Base-by-base conservation (phyloP, 148 eudicot genomes). In the Silene uniflora region DNA sequence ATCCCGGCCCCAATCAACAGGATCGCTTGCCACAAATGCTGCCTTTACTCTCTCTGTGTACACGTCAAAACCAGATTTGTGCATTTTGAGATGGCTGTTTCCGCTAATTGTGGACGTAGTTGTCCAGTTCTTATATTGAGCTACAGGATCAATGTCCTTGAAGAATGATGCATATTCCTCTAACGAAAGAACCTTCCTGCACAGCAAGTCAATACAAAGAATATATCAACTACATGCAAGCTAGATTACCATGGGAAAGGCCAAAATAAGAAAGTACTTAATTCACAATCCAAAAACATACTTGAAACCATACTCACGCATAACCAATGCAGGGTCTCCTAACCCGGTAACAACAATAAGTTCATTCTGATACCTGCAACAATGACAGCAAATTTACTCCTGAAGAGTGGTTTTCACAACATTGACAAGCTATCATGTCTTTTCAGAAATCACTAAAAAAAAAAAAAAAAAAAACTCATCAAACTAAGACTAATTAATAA, bases 1-100 rank as follows among this genome's bases (percentile, higher is more conserved):
- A 79, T 88, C 91, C 78, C 87, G 83, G n/a, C 88, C 84, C 91
- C 91, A 88, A 62, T 88, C 91, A 78, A 88, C 88, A 72, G 88
- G 87, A 75, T 88, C 88, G 76, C 91, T 86, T 49, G 84, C 65
- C 32, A 88, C 78, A 73, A 88, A 85, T 52, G 81, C 83, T 56
- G 88, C 88, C 72, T 85, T 80, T 47, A 88, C 88, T 66, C 62
- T 81, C 22, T 84, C 81, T 12, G 77, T 64, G 44, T 46, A 44
- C 66, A 80, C 80, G 77, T 77, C 73, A 76, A n/a, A 64, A 60
- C 56, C 66, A 56, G 80, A 76, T 55, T 58, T 61, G 21, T 54
- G 46, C 78, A 66, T 72, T 25, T 23, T 72, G 21, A 60, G 70
- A 69, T 32, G 64, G 58, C 25, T 70, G 52, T 66, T 27, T 59